phyloP scores from a whole-genome alignment of 139 green algal genomes.

The Marvania coccoides region DNA sequence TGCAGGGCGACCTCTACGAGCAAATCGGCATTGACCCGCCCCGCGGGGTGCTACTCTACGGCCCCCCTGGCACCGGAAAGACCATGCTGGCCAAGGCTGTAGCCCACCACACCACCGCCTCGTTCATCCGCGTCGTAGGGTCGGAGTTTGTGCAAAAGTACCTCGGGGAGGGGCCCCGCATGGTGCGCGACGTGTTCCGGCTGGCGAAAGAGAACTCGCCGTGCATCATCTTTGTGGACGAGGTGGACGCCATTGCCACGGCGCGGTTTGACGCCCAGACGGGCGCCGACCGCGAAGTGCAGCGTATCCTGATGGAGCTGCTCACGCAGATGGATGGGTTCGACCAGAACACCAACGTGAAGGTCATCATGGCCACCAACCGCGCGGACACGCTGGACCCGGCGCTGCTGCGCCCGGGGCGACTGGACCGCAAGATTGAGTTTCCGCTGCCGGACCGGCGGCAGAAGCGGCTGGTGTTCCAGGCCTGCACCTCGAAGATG shows the following conservation, averaged over 20 bases:
- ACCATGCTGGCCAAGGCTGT: constrained; percentile 96
- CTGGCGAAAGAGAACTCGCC: constrained; percentile 97
- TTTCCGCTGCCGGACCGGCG: constrained; percentile 95
- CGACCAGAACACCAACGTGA: constrained; percentile 92
- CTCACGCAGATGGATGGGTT: constrained; percentile 99
- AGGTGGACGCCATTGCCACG: constrained; percentile 96
- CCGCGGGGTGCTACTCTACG: constrained; percentile 94
- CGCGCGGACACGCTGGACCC: constrained; percentile 95
- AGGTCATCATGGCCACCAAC: constrained; percentile 99
- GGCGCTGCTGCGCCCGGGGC: constrained; percentile 89
- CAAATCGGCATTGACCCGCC: constrained; percentile 95
- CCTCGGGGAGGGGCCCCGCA: constrained; percentile 92
- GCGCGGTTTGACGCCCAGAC: constrained; percentile 97
- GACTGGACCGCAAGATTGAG: constrained; percentile 99
- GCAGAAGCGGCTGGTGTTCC: constrained; percentile 98
- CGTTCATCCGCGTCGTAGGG: constrained; percentile 96
- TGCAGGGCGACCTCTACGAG: constrained; percentile 90
- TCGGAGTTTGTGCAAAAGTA: constrained; percentile 99
- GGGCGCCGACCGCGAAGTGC: constrained; percentile 91
- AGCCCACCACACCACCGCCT: constrained; percentile 93
- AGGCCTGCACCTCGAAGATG: constrained; percentile 97
- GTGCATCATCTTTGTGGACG: constrained; percentile 98
- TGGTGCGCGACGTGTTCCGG: constrained; percentile 98
- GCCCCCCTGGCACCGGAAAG: constrained; percentile 85
- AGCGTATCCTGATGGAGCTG: constrained; percentile 99